Evolutionary conservation across 106 monocot species (phyloP).

Genomic region (Allium cepa): DNA sequence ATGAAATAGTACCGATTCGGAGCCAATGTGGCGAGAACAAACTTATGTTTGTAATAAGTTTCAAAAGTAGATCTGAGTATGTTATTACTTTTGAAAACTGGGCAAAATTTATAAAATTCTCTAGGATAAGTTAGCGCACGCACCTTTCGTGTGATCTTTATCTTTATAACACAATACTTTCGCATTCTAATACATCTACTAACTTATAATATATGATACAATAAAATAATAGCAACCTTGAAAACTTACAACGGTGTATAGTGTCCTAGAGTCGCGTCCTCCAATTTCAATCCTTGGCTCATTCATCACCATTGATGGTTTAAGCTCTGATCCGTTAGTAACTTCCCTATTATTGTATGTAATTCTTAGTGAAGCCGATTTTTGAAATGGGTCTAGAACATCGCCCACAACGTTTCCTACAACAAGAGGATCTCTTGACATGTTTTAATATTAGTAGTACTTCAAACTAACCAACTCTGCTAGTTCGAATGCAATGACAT

Average conservation of each 20-base stretch:
- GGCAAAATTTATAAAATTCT: no score
- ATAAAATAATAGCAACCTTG: neutral
- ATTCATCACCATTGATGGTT: conserved; percentile 34
- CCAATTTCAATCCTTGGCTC: conserved; percentile 46
- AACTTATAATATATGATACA: neutral
- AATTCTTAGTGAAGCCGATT: conserved; percentile 36
- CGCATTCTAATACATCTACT: neutral
- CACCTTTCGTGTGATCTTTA: no score
- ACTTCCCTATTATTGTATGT: conserved; percentile 50
- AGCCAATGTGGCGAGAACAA: no score
- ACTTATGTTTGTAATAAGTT: no score
- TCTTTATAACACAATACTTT: neutral
- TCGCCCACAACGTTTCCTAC: conserved; percentile 65
- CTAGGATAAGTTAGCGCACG: no score
- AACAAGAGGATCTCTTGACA: conserved; percentile 73
- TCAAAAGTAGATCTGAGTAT: no score
- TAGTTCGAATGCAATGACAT: conserved; percentile 14
- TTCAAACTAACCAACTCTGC: conserved; percentile 1
- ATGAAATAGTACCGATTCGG: no score
- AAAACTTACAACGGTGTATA: conserved; percentile 66
- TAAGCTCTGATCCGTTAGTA: conserved; percentile 65
- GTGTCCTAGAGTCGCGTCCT: conserved; percentile 29
- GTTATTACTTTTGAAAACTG: no score
- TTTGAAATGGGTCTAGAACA: conserved; percentile 55
- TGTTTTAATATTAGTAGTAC: neutral